Base-by-base conservation (phyloP, 805 yeast genomes). In the Saturnispora silvae region DNA sequence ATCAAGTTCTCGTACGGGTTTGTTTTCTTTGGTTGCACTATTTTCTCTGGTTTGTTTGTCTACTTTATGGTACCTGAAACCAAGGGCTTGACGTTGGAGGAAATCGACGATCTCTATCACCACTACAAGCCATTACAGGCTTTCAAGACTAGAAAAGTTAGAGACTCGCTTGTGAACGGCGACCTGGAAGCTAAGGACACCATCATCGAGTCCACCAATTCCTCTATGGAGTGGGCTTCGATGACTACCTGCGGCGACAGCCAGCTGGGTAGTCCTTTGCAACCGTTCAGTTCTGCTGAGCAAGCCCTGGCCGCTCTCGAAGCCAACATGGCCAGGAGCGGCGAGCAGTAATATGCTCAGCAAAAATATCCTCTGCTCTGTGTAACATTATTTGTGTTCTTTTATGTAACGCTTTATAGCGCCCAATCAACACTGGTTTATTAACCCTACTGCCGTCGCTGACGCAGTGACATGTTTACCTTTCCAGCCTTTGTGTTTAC, bases 1-100 rank as follows among this genome's bases (percentile, higher is more conserved):
- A 68, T 70, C 45, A 71, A 64, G 49, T 70, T 70, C 54, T 64
- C 66, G 51, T 70, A 67, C 54, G 76, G 77, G 29, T 70, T 63
- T 46, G 74, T 44, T 4, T 44, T 41, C 25, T 29, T 32, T 31
- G 40, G 40, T 13, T 35, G 33, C 14, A 68, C 33, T 64, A 65
- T 56, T 56, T 66, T 34, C 70, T 74, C 9, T 66, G 70, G 51
- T 55, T 64, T 68, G 56, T 70, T 65, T 51, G 74, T 68, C 35
- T 69, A 59, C 53, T 67, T 68, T 52, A 66, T 59, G 48, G 72
- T 70, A 38, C 60, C 63, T 40, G 75, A 70, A 53, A 70, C 77
- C 22, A 68, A 67, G 57, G 74, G 75, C 30, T 62, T 70, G 50
- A 53, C 67, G 8, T 64, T 70, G 52, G 77, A 70, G 53, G 70